Conservation (phyloP, 176 grass and related monocot species). For the Eragrostis curvula region DNA sequence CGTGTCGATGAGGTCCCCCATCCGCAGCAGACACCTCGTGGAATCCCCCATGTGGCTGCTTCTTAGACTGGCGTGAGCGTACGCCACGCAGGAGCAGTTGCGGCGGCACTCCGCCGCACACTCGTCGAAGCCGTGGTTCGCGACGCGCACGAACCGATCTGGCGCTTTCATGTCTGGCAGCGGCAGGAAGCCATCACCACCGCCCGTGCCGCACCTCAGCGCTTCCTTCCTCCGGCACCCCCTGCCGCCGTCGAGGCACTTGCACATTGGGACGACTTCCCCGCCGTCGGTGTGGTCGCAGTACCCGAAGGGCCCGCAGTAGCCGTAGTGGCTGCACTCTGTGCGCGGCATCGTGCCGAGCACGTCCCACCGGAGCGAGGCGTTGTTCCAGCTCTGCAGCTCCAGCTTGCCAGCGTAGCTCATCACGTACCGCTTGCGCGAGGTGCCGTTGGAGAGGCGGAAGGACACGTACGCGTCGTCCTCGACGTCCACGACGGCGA, state of each 20-base stretch:
- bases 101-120: slow-evolving; percentile 32
- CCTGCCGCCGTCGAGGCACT: slow-evolving; percentile 45
- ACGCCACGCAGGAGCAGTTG: slow-evolving; percentile 62
- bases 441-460: neutral
- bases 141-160: slow-evolving; percentile 17
- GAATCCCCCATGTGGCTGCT: neutral
- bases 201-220: slow-evolving; percentile 6
- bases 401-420: neutral
- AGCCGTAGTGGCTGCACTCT: neutral
- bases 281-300: slow-evolving; percentile 24
- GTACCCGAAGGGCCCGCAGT: slow-evolving; percentile 25
- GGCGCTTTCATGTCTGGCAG: neutral
- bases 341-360: neutral
- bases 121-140: slow-evolving; percentile 24
- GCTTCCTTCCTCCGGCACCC: slow-evolving; percentile 41
- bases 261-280: slow-evolving; percentile 20
- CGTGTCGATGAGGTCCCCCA: slow-evolving; percentile 35
- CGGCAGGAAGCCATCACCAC: neutral
- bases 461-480: neutral
- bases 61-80: slow-evolving; percentile 14
- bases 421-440: neutral
- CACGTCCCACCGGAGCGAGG: neutral
- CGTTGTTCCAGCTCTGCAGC: neutral
- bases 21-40: slow-evolving; percentile 45
- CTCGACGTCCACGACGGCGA: neutral